These are phyloP conservation scores for Suhomyces guaymorum DNA, from an alignment of 1,139 yeast species.

Conservation along the genomic window DNA sequence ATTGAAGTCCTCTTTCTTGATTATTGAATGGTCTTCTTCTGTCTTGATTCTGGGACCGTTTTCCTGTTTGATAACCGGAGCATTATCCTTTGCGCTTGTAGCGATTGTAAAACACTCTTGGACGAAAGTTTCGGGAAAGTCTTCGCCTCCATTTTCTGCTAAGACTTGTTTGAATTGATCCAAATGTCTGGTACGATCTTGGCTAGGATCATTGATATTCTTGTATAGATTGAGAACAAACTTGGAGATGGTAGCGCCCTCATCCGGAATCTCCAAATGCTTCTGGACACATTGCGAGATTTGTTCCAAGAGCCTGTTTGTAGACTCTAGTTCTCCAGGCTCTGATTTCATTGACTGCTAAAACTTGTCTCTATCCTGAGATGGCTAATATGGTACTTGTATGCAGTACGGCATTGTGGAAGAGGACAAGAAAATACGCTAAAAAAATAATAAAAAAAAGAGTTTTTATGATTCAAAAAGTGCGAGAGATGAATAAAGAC, in stretches of 20 bases:
- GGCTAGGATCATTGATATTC: constrained; percentile 3
- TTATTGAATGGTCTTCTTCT: neutral
- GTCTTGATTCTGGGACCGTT: neutral
- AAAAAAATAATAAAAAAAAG: no score
- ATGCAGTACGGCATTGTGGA: no score
- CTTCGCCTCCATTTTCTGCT: constrained; percentile 64
- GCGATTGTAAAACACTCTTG: constrained; percentile 25
- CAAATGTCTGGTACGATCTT: constrained; percentile 15
- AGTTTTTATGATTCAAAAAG: no score
- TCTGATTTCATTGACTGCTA: no score
- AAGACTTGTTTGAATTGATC: constrained; percentile 45
- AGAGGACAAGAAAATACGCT: no score
- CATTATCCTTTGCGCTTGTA: neutral
- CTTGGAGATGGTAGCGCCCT: constrained; percentile 55
- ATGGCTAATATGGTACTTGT: neutral
- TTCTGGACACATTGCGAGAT: constrained; percentile 7
- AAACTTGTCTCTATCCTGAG: no score
- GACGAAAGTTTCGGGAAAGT: constrained; percentile 49
- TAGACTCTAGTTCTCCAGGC: no score
- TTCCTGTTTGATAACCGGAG: neutral
- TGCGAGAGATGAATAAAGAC: no score
- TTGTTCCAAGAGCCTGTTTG: neutral
- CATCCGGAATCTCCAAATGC: constrained; percentile 20
- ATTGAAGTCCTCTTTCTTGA: neutral
- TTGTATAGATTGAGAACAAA: constrained; percentile 55